Base-by-base conservation (phyloP, 2,329 filamentous ascomycete genomes). In the Verticillium isaacii region DNA sequence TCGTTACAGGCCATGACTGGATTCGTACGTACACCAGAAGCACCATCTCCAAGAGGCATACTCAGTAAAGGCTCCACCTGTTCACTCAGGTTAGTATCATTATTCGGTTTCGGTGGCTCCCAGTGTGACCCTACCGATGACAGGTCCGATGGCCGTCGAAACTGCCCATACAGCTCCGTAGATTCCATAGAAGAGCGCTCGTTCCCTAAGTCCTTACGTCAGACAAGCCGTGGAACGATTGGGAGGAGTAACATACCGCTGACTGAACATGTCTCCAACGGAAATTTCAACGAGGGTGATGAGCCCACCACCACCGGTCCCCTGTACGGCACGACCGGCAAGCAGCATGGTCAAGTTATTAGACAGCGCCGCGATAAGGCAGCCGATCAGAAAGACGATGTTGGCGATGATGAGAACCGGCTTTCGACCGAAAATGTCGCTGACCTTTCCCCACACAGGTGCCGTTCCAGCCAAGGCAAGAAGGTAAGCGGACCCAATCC, bases 401-500 rank as follows among this genome's bases (percentile, higher is more conserved):
- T 80, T 77, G 23, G 82, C 78, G 12, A 70, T 67, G 39, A 85
- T 75, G 56, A 85, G 72, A 39, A 84, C 73, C 3, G 80, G 80
- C 68, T 85, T 86, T 54, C 84, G 80, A 50, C 84, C 83, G 73
- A 81, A 86, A 61, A 86, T 83, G 65, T 86, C 83, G 41, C 80
- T 80, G 50, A 85, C 68, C 68, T 84, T 84, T 60, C 87, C 88
- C 89, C 89, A 93, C 56, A 88, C 85, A 0, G 89, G 89, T 0
- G 85, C 84, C 1, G 84, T 82, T 72, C 78, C 84, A 1, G 89
- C 86, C 69, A 87, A 88, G 60, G 86, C 89, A 8, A 93, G 82
- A 7, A 92, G 78, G 69, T 90, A 93, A 3, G 89, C 85, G 45
- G 84, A 86, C 14, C 90, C 90, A 63, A 93, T 87, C 91, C 90